These are phyloP conservation scores for Hypoxylon subgilvum DNA, from an alignment of 495 filamentous ascomycete species.

Conservation along the genomic window DNA sequence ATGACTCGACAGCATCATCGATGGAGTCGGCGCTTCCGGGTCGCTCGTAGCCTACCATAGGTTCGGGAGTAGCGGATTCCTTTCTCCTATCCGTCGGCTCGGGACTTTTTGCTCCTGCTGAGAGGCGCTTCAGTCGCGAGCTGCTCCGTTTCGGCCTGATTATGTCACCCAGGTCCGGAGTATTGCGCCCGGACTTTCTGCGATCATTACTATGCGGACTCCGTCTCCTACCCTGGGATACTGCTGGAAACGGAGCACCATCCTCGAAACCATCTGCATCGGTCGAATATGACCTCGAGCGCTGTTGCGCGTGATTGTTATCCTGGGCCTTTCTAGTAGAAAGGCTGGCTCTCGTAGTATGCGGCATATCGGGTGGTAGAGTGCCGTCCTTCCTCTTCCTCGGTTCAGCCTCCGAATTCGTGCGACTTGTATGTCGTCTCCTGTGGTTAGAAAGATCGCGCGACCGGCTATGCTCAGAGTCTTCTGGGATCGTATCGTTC, in stretches of 20 bases:
- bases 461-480: constrained; percentile 24
- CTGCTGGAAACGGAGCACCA: constrained; percentile 71
- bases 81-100: constrained; percentile 40
- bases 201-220: constrained; percentile 50
- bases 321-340: constrained; percentile 25
- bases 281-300: constrained; percentile 33
- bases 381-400: constrained; percentile 31
- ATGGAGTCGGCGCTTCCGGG: constrained; percentile 83
- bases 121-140: constrained; percentile 56
- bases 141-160: constrained; percentile 53
- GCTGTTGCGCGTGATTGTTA: constrained; percentile 31
- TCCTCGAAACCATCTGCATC: constrained; percentile 56
- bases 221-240: constrained; percentile 63
- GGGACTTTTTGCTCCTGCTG: constrained; percentile 48
- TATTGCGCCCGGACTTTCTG: constrained; percentile 48
- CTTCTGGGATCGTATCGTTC: constrained; percentile 44
- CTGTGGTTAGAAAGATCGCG: constrained; percentile 44
- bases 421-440: constrained; percentile 34
- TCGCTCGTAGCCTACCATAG: constrained; percentile 59
- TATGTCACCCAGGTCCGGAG: constrained; percentile 49
- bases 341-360: constrained; percentile 18
- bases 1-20: constrained; percentile 85
- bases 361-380: constrained; percentile 34
- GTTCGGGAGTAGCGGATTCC: constrained; percentile 39
- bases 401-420: constrained; percentile 23